A percentile compares a stretch with the other conserved stretches of the same genome.
Evolutionary conservation across 2,329 filamentous ascomycete species (phyloP).

Genomic region (Teratosphaeria zuluensis): DNA sequence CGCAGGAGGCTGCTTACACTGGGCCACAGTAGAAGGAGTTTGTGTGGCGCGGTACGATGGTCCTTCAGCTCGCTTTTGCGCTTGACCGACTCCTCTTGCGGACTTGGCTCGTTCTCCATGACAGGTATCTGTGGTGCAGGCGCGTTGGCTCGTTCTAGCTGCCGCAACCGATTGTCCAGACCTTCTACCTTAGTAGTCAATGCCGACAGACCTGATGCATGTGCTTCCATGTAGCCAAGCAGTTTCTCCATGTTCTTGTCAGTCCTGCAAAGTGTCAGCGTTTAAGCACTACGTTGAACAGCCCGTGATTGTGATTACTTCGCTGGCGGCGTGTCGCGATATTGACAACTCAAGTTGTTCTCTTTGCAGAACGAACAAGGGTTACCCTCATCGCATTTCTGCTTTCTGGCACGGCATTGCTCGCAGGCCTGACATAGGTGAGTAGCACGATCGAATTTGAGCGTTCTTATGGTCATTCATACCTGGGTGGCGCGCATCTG

Average conservation of each 20-base stretch:
- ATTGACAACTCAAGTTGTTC: constrained; percentile 73
- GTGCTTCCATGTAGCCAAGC: constrained; percentile 33
- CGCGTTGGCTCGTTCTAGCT: constrained; percentile 13
- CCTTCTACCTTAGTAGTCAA: constrained; percentile 16
- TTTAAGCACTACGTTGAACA: constrained; percentile 5
- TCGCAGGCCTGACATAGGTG: constrained; percentile 63
- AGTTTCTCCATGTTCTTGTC: constrained; percentile 42
- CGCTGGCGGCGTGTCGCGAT: constrained; percentile 82
- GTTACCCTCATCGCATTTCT: constrained; percentile 81
- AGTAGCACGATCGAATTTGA: constrained; percentile 4
- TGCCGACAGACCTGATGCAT: constrained; percentile 23
- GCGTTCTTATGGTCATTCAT: constrained; percentile 1
- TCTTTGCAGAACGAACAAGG: constrained; percentile 81
- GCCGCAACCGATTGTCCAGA: constrained; percentile 17
- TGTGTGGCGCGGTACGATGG: constrained; percentile 82
- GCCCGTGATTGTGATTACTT: constrained; percentile 53
- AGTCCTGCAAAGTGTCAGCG: constrained; percentile 31
- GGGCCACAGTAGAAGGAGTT: constrained; percentile 60
- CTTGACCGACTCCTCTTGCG: neutral
- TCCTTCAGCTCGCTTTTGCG: constrained; percentile 64
- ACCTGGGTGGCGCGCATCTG: constrained; percentile 29
- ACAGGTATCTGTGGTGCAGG: neutral
- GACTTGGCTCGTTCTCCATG: neutral
- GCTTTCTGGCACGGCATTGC: constrained; percentile 76
- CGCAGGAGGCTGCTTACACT: constrained; percentile 28